Base-by-base conservation (phyloP, 1,284 basidiomycete species). In the Ganoderma sp. region DNA sequence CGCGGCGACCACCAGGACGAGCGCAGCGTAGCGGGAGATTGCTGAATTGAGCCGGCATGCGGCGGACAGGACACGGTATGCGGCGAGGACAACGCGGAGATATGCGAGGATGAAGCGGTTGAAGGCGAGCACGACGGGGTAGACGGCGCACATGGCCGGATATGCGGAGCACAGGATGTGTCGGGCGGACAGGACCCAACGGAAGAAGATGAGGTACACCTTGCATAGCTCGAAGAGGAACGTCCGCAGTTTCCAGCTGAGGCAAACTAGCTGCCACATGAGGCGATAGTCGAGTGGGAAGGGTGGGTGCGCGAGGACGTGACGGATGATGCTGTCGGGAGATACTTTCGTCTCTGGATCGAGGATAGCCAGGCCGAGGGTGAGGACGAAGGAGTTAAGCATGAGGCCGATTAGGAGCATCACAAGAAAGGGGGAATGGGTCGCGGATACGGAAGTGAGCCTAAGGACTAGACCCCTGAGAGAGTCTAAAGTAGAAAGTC, bases 241-340 rank as follows among this genome's bases (percentile, higher is more conserved):
- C 9, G 25, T 42, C 9, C 60, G 60, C 39, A 61, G 60, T 25
- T 32, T 39, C 60, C 60, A 61, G 42, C 60, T 61, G 60, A 61
- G 60, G 22, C 25, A 42, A 12, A 22, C 42, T n/a, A 61, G 60
- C 42, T 61, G 41, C 60, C 60, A 61, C 28, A 61, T 56, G 52
- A 56, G 52, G 52, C 52, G 52, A 12, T 7, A 56, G 52, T 56
- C 52, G 52, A 56, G 52, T 19, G 28, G 28, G 52, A 56, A 32
- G 52, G 52, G 52, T 34, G 52, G 8, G 17, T 32, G 14, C 6
- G 52, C 17, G 52, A 56, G 12, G 52, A 56, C 12, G 28, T 19
- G 52, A 28, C 28, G 52, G 52, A 56, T 56, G 52, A 56, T 56
- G 52, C 52, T 56, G 28, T 56, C 52, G 28, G 52, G 22, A 15